phyloP scores from a whole-genome alignment of 2,329 filamentous ascomycete genomes.

The Pleomassaria siparia region DNA sequence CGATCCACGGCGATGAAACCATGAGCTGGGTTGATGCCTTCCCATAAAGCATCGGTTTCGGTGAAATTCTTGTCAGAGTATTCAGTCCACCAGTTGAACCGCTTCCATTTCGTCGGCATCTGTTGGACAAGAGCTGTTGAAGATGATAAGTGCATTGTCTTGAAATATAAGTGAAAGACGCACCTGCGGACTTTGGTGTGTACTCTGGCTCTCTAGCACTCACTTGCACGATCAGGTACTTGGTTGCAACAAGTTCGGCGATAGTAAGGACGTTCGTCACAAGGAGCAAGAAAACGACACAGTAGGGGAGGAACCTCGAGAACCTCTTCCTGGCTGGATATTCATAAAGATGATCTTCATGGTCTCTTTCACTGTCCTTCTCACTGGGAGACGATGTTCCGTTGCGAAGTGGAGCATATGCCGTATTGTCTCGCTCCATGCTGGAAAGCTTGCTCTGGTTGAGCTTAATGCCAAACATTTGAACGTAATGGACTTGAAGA shows the following conservation, averaged over 20 bases:
- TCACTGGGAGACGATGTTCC: not conserved
- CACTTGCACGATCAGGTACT: not conserved
- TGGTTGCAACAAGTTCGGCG: not conserved
- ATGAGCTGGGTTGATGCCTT: constrained; percentile 26
- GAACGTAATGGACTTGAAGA: not conserved
- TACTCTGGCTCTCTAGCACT: constrained; percentile 5
- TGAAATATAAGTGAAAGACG: not conserved
- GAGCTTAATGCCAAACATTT: constrained; percentile 5
- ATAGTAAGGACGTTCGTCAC: constrained; percentile 2
- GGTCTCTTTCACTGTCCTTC: constrained; percentile 3
- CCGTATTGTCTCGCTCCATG: constrained; percentile 5
- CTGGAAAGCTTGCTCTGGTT: not conserved
- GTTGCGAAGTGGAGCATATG: constrained; percentile 1
- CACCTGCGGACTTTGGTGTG: constrained; percentile 9
- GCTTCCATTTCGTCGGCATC: constrained; percentile 7
- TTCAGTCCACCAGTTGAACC: constrained; percentile 11
- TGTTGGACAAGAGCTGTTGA: not conserved
- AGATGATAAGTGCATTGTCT: not conserved
- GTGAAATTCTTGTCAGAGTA: constrained; percentile 14
- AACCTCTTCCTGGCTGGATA: not conserved
- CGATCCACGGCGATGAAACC: constrained; percentile 30
- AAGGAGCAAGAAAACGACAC: constrained; percentile 1
- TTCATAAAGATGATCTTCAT: not conserved
- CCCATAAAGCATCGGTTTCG: constrained; percentile 24
- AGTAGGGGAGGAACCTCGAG: not conserved